These are phyloP conservation scores for Alisma plantagoaquatica DNA, from an alignment of 106 monocot genomes.

Conservation along the genomic window DNA sequence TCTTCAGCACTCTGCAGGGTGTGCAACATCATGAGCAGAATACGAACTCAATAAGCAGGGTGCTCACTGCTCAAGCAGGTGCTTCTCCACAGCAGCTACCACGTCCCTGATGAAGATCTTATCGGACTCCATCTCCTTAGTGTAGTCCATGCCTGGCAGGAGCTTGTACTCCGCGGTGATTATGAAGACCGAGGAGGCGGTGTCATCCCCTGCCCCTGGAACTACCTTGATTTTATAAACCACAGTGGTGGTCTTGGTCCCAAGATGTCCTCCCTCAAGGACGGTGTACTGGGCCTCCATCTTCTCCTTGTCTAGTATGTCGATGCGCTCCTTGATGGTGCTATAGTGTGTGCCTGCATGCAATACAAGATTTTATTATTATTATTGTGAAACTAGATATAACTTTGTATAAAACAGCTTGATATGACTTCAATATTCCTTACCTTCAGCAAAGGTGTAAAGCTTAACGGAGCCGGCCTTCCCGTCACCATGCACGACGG, in stretches of 20 bases:
- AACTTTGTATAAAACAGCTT: no score
- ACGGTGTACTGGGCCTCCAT: constrained; percentile 3
- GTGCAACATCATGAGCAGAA: no score
- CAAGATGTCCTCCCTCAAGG: constrained; percentile 10
- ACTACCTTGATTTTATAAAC: constrained; percentile 1
- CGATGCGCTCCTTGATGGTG: constrained; percentile 5
- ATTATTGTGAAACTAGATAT: no score
- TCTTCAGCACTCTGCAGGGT: no score
- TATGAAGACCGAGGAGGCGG: background rate
- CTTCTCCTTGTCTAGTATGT: constrained; percentile 17
- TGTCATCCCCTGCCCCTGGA: background rate
- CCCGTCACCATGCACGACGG: constrained; percentile 1
- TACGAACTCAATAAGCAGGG: no score
- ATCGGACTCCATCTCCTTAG: background rate
- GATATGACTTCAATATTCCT: background rate
- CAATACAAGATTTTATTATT: no score
- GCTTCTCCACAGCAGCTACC: constrained; percentile 11
- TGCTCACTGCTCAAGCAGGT: no score
- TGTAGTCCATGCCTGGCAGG: constrained; percentile 2
- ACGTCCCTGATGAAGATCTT: background rate
- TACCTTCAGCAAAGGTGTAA: background rate
- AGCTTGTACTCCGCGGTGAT: background rate
- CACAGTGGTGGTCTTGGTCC: background rate
- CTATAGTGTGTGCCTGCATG: background rate
- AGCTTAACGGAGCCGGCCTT: background rate